Conservation (phyloP, 805 yeast species). For the Jamesozyma hellenica region DNA sequence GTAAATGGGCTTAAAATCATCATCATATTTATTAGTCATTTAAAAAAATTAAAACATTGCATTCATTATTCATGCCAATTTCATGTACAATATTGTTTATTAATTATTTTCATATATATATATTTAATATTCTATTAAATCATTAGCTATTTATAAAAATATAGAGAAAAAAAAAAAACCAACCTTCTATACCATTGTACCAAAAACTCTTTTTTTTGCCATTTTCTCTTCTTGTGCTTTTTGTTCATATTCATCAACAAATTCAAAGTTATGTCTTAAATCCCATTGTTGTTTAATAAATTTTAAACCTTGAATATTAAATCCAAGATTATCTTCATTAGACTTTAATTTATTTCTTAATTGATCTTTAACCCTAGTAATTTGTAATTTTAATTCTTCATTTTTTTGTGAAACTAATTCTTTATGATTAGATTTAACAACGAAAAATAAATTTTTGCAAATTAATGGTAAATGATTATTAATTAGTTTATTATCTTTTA, state of each 20-base stretch:
- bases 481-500: conserved; percentile 38
- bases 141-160: no score
- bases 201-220: conserved; percentile 65
- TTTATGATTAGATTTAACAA: conserved; percentile 61
- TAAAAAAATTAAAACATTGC: no score
- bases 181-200: conserved; percentile 38
- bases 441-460: conserved; percentile 66
- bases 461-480: conserved; percentile 50
- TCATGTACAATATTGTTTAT: background rate
- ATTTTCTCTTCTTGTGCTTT: conserved; percentile 41
- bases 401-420: conserved; percentile 69
- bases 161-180: background rate
- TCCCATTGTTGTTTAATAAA: conserved; percentile 73
- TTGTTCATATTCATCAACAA: conserved; percentile 57
- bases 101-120: background rate
- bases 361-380: conserved; percentile 51
- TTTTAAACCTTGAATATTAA: conserved; percentile 73
- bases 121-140: background rate
- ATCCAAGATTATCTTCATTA: conserved; percentile 58
- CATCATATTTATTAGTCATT: no score
- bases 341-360: conserved; percentile 46
- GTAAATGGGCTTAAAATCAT: conserved; percentile 67
- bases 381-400: conserved; percentile 49
- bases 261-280: conserved; percentile 60
- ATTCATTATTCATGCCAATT: background rate